phyloP scores from a whole-genome alignment of 2,329 filamentous ascomycete species.

The Magnaporthales sp. region DNA sequence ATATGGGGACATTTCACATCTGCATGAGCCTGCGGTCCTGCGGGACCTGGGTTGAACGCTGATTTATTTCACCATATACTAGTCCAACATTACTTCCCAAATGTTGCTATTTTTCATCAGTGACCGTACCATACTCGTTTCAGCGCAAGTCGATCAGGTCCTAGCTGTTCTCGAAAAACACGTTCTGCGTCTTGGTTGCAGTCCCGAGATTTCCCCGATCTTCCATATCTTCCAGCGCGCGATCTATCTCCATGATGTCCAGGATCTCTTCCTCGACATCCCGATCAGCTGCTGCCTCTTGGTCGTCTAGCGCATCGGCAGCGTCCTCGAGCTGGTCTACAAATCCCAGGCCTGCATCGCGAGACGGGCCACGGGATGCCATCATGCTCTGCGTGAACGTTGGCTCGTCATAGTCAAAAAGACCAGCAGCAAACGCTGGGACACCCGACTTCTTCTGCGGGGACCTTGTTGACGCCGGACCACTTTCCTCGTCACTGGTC shows the following conservation, averaged over 20 bases:
- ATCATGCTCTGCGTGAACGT: constrained; percentile 17
- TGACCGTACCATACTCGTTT: background rate
- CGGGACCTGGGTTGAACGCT: background rate
- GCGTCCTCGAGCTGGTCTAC: constrained; percentile 41
- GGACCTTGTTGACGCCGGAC: background rate
- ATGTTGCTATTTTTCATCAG: background rate
- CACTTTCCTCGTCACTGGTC: background rate
- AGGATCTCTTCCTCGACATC: constrained; percentile 53
- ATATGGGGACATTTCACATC: background rate
- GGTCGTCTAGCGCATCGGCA: constrained; percentile 41
- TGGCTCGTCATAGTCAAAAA: constrained; percentile 15
- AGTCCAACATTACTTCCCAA: background rate
- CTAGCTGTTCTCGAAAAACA: constrained; percentile 16
- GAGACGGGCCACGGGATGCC: constrained; percentile 14
- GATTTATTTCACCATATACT: background rate
- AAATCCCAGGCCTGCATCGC: constrained; percentile 34
- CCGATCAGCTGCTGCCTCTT: constrained; percentile 35
- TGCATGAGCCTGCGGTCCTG: background rate
- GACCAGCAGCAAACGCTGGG: constrained; percentile 7
- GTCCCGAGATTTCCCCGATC: constrained; percentile 35
- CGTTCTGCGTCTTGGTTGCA: constrained; percentile 25
- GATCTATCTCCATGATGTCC: constrained; percentile 58
- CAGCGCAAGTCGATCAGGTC: background rate
- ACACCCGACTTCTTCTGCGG: background rate
- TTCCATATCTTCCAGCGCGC: constrained; percentile 48